Evolutionary conservation across 176 grass and related monocot species (phyloP), one percentile per base, ranked within the genome.

Genomic region (Oryza coarctata): DNA sequence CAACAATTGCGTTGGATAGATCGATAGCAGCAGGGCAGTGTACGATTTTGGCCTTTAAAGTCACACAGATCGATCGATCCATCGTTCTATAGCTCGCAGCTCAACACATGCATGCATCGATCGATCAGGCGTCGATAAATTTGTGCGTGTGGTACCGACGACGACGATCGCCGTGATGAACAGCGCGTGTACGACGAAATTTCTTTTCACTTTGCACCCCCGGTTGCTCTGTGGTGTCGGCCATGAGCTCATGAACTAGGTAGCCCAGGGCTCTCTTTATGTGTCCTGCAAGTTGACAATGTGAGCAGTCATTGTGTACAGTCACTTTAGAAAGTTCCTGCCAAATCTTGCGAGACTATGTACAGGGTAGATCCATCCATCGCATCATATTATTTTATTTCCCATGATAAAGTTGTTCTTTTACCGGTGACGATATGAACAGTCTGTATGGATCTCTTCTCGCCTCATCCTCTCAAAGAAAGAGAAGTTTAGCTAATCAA

Each of bases 71-170:
- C 85, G 61, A 43, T 81, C 55, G 29, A 25, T 74, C 73, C 0
- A 52, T 45, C 1, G 8, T 9, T 44, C 12, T 31, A 14, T 12
- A 22, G 4, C 28, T 26, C 84, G 69, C 49, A 22, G 69, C 50
- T 22, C 49, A 55, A 55, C 20, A 2, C 50, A 55, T 55, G 50
- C 18, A 55, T 55, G 50, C 50, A 55, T 55, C 50, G 50, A 52
- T 80, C 38, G 36, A 25, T 68, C 73, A 29, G 68, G 47, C 62
- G 49, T 18, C 32, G n/a, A n/a, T n/a, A n/a, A n/a, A n/a, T n/a
- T n/a, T n/a, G n/a, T n/a, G n/a, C n/a, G 39, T 12, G 83, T 85
- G 83, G 87, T 82, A 86, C 88, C 66, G 47, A 28, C 45, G 40
- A 2, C 14, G 9, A 45, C 50, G 50, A 49, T 22, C 32, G 67